These are phyloP conservation scores for Citrus mangshanensis DNA, from an alignment of 345 rosid genomes.

Conservation along the genomic window DNA sequence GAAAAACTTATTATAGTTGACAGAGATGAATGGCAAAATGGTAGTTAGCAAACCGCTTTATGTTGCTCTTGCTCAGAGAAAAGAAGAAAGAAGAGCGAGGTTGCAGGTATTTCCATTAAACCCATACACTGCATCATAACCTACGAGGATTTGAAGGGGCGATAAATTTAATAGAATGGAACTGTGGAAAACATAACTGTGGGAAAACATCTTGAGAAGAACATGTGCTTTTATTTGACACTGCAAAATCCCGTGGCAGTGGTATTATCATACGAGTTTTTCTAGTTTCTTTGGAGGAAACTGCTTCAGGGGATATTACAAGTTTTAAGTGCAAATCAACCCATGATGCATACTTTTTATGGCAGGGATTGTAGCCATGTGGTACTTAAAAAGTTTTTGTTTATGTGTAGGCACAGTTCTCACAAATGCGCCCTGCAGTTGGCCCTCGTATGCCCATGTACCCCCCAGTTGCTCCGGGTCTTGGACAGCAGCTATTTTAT, in stretches of 20 bases:
- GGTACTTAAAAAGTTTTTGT: background rate
- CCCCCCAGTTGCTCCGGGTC: constrained; percentile 72
- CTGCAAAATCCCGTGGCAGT: background rate
- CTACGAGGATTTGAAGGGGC: background rate
- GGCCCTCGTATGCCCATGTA: constrained; percentile 84
- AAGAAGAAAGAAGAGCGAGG: constrained; percentile 93
- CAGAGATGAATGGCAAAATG: constrained; percentile 94
- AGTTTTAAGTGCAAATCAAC: background rate
- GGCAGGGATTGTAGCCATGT: background rate
- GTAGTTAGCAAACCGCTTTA: constrained; percentile 83
- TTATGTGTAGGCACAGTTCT: constrained; percentile 68
- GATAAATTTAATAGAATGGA: background rate
- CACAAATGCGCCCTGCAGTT: constrained; percentile 80
- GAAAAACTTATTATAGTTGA: constrained; percentile 27
- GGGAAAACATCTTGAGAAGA: background rate
- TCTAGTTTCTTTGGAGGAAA: background rate
- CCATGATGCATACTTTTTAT: background rate
- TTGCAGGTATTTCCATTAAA: constrained; percentile 56
- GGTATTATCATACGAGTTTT: background rate
- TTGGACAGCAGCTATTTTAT: constrained; percentile 80
- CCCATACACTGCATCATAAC: background rate
- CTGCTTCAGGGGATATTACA: background rate
- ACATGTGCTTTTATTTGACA: background rate
- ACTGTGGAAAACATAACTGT: background rate
- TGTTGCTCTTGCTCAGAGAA: constrained; percentile 92